A percentile compares a stretch with the other conserved stretches of the same genome.
These are phyloP conservation scores for Ogataea trehalophila DNA, from an alignment of 805 yeast genomes.

Conservation along the genomic window DNA sequence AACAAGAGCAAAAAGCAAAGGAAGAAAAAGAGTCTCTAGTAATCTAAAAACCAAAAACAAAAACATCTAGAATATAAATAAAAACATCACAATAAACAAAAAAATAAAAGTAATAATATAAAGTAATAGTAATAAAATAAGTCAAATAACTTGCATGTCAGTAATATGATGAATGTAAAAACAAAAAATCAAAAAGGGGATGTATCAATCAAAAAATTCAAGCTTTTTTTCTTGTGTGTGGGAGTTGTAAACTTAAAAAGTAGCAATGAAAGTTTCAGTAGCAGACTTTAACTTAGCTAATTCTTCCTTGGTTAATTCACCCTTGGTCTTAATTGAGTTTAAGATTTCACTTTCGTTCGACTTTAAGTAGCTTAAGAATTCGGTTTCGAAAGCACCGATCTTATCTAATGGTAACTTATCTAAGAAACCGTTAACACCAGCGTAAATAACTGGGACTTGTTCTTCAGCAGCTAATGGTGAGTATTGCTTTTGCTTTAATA, in stretches of 20 bases:
- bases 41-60: background rate
- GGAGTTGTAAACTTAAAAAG: constrained; percentile 50
- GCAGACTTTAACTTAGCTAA: constrained; percentile 85
- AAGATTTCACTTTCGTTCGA: constrained; percentile 83
- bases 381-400: constrained; percentile 86
- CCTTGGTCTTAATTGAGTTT: constrained; percentile 78
- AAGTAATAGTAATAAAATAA: background rate
- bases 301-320: constrained; percentile 84
- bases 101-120: background rate
- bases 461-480: constrained; percentile 97
- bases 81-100: constrained; percentile 13
- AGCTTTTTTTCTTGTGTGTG: background rate
- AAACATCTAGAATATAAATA: constrained; percentile 14
- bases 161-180: background rate
- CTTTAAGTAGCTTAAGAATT: constrained; percentile 89
- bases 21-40: background rate
- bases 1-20: background rate
- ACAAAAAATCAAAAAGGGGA: constrained; percentile 4
- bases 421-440: constrained; percentile 99
- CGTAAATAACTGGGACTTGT: constrained; percentile 97
- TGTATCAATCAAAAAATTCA: constrained; percentile 9
- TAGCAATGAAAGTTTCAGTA: constrained; percentile 87
- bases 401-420: constrained; percentile 81
- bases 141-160: constrained; percentile 1
- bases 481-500: constrained; percentile 97